Base-by-base conservation (phyloP, 2,329 filamentous ascomycete genomes). In the Xylaria sp. region DNA sequence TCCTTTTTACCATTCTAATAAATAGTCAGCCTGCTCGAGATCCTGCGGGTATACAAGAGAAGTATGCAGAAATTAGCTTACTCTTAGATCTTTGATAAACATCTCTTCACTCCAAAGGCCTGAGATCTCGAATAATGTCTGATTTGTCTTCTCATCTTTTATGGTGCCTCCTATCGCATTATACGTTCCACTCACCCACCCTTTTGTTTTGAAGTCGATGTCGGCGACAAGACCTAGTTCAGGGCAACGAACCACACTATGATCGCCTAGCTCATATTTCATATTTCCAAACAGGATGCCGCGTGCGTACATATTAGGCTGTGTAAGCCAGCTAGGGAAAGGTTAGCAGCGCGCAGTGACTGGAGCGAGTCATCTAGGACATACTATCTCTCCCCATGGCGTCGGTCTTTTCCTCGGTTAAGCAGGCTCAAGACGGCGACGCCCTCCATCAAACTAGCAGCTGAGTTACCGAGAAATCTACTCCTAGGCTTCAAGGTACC, bases 281-380 rank as follows among this genome's bases (percentile, higher is more conserved):
- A 99, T 98, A 81, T 98, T 98, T 56, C 96, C 96, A 76, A 99
- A 98, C 8, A 99, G 85, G 68, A 99, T 98, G 42, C 96, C 95
- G 70, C 96, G 89, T 24, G 95, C 96, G 80, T 99, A 99, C 94
- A 99, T 99, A 83, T 99, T 99, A 19, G 96, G 96, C 78, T 99
- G 96, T 4, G 96, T 98, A 61, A 98, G 82, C 76, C 97, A 93
- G 81, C 93, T 97, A 65, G 74, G 64, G 66, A 36, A 12, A 36
- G 12, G 65, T 76, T 11, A 72, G 55, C 14, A 11, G 3, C 8
- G 48, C 47, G 51, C 51, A 57, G 42, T 11, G 34, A 47, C 1
- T 51, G n/a, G 2, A 42, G 42, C 36, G 51, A 5, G 48, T 17
- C 19, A 17, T n/a, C 61, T 19, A 12, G 9, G 9, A 85, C 92